Evolutionary conservation across 148 eudicot genomes (phyloP).

Genomic region (Camellia sinensis): DNA sequence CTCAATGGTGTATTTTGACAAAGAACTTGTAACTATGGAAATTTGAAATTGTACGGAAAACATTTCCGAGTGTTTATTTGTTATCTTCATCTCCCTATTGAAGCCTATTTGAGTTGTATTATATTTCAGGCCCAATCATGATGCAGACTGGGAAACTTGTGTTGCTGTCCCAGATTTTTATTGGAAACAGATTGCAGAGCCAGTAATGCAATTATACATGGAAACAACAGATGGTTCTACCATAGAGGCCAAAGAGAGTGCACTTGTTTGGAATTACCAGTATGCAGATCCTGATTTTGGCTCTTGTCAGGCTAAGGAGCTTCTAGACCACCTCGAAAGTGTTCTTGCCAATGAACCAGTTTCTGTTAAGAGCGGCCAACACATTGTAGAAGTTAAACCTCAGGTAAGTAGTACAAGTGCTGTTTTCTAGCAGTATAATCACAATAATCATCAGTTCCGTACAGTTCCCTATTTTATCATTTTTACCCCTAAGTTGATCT

Average conservation of each 20-base stretch:
- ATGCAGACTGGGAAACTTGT: conserved; percentile 63
- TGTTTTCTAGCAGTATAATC: background rate
- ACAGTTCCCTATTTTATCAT: too few relatives aligned
- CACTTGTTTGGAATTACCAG: conserved; percentile 70
- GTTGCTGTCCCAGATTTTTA: conserved; percentile 49
- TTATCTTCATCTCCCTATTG: background rate
- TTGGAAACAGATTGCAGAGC: conserved; percentile 77
- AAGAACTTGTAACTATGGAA: background rate
- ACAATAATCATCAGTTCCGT: background rate
- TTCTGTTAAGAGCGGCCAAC: conserved; percentile 70
- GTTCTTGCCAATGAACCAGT: conserved; percentile 84
- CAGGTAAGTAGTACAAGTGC: conserved; percentile 41
- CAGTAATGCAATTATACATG: conserved; percentile 64
- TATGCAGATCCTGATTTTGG: conserved; percentile 76
- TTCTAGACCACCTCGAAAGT: conserved; percentile 73
- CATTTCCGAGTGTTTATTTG: background rate
- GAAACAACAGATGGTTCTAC: conserved; percentile 79
- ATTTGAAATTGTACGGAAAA: background rate
- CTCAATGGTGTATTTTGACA: background rate
- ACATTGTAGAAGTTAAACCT: conserved; percentile 78
- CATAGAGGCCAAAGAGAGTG: conserved; percentile 64
- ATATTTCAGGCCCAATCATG: conserved; percentile 36
- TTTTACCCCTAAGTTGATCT: too few relatives aligned
- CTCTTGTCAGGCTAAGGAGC: conserved; percentile 71
- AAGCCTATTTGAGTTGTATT: background rate